Evolutionary conservation across 176 grass and related monocot species (phyloP), one percentile per base, ranked within the genome.

Genomic region (Thalia dealbata): DNA sequence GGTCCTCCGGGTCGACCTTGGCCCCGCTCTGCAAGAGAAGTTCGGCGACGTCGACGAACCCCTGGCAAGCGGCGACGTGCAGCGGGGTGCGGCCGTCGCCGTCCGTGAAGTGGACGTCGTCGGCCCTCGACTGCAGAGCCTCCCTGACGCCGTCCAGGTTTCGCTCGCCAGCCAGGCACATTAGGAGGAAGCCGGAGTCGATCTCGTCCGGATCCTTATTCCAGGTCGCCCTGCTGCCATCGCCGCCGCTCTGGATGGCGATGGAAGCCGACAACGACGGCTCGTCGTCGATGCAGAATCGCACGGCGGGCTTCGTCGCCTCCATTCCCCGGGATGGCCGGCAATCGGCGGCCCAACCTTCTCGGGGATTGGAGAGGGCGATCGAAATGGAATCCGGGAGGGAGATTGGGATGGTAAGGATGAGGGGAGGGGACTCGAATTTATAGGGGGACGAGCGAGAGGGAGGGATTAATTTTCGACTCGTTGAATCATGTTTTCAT

Each of bases 11-110:
- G 59, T 84, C 69, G 38, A 85, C 83, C 41, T 91, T 75, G 3
- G 87, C 87, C 32, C 95, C 95, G 15, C 73, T 81, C 69, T 59
- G 72, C 23, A 97, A 80, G 22, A 97, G 84, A 5, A 97, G n/a
- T 71, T 76, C 61, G n/a, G 80, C 85, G 11, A 97, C 79, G 5
- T 88, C 90, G 26, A 78, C 52, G 67, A 82, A 79, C 2, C 87
- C 87, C 87, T 97, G 87, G 71, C 90, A 97, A 1, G 95, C 83
- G n/a, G 95, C 85, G 67, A 97, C 84, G 63, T 97, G 95, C 62
- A 97, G 28, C 54, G 95, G 85, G 46, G 95, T 97, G 67, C 95
- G 87, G 55, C 85, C 83, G 67, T 99, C 95, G 46, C 87, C 88
- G 77, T 93, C 95, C 66, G 77, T 84, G 76, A 86, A 99, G 82